These are phyloP conservation scores for Cutaneotrichosporon daszewskae DNA, from an alignment of 1,284 basidiomycete species.

Conservation along the genomic window DNA sequence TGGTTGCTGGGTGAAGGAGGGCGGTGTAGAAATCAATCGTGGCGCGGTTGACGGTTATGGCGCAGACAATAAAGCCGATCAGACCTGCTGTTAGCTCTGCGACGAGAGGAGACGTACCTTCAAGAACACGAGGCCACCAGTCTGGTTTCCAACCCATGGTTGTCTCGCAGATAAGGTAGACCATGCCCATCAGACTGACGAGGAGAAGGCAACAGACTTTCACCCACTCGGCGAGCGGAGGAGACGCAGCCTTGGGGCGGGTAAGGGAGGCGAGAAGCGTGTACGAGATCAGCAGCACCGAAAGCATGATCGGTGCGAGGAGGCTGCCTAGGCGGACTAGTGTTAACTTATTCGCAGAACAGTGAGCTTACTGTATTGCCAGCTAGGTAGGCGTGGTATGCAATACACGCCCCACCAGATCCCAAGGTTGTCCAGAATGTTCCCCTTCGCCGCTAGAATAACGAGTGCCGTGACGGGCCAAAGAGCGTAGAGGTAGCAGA, in stretches of 20 bases:
- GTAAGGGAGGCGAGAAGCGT: too few species aligned
- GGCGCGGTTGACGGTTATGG: too few species aligned
- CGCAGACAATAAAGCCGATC: too few species aligned
- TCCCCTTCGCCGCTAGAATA: neutral
- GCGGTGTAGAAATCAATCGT: too few species aligned
- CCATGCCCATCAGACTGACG: neutral
- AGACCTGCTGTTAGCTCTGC: neutral
- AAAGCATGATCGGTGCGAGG: neutral
- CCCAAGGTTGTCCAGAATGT: neutral
- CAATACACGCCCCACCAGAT: conserved; percentile 5
- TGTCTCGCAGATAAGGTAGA: conserved; percentile 17
- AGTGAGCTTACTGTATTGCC: neutral
- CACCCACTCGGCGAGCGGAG: too few species aligned
- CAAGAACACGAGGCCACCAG: conserved; percentile 19
- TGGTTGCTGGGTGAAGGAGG: too few species aligned
- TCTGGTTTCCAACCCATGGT: conserved; percentile 15
- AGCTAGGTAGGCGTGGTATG: neutral
- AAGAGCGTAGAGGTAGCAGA: neutral
- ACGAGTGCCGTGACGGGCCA: neutral
- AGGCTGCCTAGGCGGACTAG: neutral
- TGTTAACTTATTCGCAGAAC: neutral
- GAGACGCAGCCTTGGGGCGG: too few species aligned
- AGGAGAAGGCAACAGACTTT: neutral
- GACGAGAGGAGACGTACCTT: conserved; percentile 8
- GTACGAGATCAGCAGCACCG: too few species aligned